Conservation (phyloP, 2,329 filamentous ascomycete genomes). For the Stachybotrys elegans region DNA sequence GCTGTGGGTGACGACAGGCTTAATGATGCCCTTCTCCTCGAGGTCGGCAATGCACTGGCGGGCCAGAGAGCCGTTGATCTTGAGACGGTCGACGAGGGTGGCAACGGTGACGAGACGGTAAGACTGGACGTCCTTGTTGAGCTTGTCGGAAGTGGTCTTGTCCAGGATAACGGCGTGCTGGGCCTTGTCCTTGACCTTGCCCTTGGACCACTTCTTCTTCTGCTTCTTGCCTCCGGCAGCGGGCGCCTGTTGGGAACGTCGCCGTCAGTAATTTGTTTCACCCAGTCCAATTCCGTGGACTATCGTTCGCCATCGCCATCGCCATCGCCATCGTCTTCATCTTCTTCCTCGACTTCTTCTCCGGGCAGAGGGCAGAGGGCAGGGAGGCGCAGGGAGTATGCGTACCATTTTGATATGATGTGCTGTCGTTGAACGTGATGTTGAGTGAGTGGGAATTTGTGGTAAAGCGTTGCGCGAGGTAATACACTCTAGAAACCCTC, state of each 20-base stretch:
- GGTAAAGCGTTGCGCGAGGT: no score
- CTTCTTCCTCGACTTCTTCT: slow-evolving; percentile 9
- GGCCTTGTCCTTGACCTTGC: slow-evolving; percentile 99
- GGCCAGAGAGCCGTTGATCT: slow-evolving; percentile 99
- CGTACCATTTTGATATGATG: slow-evolving; percentile 39
- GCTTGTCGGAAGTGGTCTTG: slow-evolving; percentile 95
- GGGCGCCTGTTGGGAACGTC: slow-evolving; percentile 34
- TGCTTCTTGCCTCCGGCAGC: slow-evolving; percentile 45
- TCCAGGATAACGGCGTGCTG: slow-evolving; percentile 99
- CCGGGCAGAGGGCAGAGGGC: no score
- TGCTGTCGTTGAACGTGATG: slow-evolving; percentile 31
- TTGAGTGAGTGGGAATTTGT: slow-evolving; percentile 26
- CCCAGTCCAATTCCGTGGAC: no score
- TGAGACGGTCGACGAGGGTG: slow-evolving; percentile 97
- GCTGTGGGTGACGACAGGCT: slow-evolving; percentile 93
- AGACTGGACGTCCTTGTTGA: slow-evolving; percentile 99
- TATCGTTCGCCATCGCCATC: no score
- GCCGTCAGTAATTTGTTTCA: no score
- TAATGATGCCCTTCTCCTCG: slow-evolving; percentile 98
- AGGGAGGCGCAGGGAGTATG: slow-evolving; percentile 1
- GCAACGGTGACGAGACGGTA: slow-evolving; percentile 99
- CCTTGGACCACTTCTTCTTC: slow-evolving; percentile 49
- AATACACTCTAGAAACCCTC: no score
- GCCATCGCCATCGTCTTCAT: no score
- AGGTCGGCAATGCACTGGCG: slow-evolving; percentile 84